Evolutionary conservation across 306 rosid genomes (phyloP), one percentile per base, ranked within the genome.

Genomic region (Castanea mollissima): DNA sequence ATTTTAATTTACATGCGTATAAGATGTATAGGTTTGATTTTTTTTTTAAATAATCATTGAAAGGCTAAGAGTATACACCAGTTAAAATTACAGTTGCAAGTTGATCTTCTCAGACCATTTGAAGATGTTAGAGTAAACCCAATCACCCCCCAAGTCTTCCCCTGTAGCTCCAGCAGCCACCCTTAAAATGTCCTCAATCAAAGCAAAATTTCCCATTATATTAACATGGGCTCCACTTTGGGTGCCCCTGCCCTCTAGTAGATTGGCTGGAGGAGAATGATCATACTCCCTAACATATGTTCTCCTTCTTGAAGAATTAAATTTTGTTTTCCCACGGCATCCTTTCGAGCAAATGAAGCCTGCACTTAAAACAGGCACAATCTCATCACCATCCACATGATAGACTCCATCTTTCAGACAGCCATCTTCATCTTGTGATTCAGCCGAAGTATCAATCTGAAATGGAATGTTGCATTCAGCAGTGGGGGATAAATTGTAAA

Each of bases 191-290:
- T 91, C 98, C 80, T 93, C 94, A 74, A 93, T 91, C 84, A 93
- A 78, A 6, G 92, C 97, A 68, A 91, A 93, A 77, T 91, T 93
- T 67, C 97, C 98, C 98, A 93, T 93, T 71, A 91, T 93, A 74
- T 93, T 94, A 79, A 93, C 98, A 74, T 93, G 98, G 75, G 98
- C 88, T 38, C 93, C 98, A 63, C 98, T 93, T 57, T 87, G 97
- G 5, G 98, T 91, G 1, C 98, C 98, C 5, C 97, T 79, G 8
- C 98, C 98, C 73, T 93, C 97, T 0, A 93, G 88, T 62, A 91
- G 65, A 84, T 84, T 88, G 71, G 97, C 83, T 2, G 93, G 97
- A 69, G 97, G 97, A 81, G 93, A 91, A 78, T 93, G 98, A 11
- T 86, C 89, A 20, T 91, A 91, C 84, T 93, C 97, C 80, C 98